Evolutionary conservation across 352 stramenopile species (phyloP).

Genomic region (Lagenidium giganteum): DNA sequence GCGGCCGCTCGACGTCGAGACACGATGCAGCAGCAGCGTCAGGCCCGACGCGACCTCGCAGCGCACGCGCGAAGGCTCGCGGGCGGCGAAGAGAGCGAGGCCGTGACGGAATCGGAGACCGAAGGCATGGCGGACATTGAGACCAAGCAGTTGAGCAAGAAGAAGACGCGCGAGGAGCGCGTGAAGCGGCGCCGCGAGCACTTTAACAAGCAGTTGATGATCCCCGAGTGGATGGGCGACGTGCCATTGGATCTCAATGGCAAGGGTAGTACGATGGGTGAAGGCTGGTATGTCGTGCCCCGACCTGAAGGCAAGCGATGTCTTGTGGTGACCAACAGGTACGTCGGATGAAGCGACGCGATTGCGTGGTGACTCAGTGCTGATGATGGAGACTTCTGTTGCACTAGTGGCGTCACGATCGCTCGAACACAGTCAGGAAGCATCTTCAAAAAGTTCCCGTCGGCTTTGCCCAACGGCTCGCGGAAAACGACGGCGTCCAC

Average conservation of each 20-base stretch:
- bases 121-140: constrained; percentile 23
- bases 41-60: constrained; percentile 75
- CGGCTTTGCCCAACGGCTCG: constrained; percentile 73
- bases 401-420: constrained; percentile 61
- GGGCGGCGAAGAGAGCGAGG: constrained; percentile 22
- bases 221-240: constrained; percentile 89
- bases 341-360: constrained; percentile 8
- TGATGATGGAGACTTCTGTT: constrained; percentile 2
- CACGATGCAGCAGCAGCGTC: constrained; percentile 61
- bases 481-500: constrained; percentile 64
- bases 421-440: constrained; percentile 72
- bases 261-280: constrained; percentile 49
- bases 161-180: constrained; percentile 66
- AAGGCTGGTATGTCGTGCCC: constrained; percentile 88
- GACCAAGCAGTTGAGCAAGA: constrained; percentile 43
- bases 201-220: constrained; percentile 81
- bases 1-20: constrained; percentile 44
- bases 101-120: constrained; percentile 13
- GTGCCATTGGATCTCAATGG: constrained; percentile 82
- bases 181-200: constrained; percentile 64
- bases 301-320: constrained; percentile 89
- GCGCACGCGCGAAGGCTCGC: constrained; percentile 67
- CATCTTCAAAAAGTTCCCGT: constrained; percentile 85
- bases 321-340: constrained; percentile 85
- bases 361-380: neutral